Percentiles rank a stretch among this genome's conserved stretches.
phyloP scores from a whole-genome alignment of 1,284 basidiomycete genomes.

The Cutaneotrichosporon dermatis region DNA sequence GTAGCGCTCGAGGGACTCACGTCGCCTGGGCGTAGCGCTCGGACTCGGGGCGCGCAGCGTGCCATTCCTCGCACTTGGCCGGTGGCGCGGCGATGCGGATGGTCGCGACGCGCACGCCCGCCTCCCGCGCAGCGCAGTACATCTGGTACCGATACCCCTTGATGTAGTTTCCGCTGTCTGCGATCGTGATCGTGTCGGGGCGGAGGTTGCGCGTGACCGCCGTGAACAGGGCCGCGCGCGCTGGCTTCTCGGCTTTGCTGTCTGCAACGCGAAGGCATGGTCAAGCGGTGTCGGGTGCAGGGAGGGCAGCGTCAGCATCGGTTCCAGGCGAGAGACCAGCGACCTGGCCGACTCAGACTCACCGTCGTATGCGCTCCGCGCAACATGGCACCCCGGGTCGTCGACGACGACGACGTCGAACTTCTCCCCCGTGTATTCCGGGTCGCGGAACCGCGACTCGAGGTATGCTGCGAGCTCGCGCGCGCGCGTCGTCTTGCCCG shows the following conservation, averaged over 20 bases:
- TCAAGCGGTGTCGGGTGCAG: too few relatives aligned
- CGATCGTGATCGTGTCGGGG: slow-evolving; percentile 72
- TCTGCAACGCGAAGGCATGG: slow-evolving; percentile 53
- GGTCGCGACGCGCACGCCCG: slow-evolving; percentile 78
- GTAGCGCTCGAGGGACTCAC: slow-evolving; percentile 52
- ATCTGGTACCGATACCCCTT: slow-evolving; percentile 96
- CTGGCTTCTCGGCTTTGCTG: slow-evolving; percentile 79
- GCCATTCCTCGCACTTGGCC: slow-evolving; percentile 75
- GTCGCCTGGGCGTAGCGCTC: slow-evolving; percentile 64
- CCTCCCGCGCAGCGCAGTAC: slow-evolving; percentile 89
- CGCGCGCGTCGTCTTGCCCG: slow-evolving; percentile 77
- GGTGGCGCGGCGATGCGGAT: slow-evolving; percentile 75
- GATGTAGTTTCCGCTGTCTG: slow-evolving; percentile 93
- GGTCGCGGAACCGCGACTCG: slow-evolving; percentile 36
- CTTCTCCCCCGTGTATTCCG: slow-evolving; percentile 51
- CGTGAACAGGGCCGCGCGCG: slow-evolving; percentile 80
- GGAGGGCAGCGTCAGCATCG: background rate
- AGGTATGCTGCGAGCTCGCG: slow-evolving; percentile 63
- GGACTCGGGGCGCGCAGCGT: slow-evolving; percentile 50
- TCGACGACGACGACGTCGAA: slow-evolving; percentile 66
- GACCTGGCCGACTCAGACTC: slow-evolving; percentile 27
- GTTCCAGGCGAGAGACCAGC: background rate
- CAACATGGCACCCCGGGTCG: slow-evolving; percentile 67
- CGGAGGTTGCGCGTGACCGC: slow-evolving; percentile 72
- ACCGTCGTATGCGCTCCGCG: slow-evolving; percentile 71